Conservation (phyloP, 1,139 yeast species). For the Yamadazyma membranifaciens region DNA sequence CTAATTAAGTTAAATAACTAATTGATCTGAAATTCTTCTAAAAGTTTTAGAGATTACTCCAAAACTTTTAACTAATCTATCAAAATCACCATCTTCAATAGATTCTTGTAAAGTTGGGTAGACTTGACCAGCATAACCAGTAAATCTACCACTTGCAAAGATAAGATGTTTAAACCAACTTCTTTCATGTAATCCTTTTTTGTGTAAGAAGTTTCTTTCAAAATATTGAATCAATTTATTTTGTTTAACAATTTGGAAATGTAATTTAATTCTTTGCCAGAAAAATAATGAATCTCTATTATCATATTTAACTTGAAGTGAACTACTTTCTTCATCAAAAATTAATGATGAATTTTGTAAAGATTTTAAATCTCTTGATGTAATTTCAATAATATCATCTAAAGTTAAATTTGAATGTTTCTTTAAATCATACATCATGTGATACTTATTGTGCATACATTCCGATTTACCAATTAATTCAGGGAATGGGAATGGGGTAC, state of each 20-base stretch:
- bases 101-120: conserved; percentile 82
- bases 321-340: conserved; percentile 37
- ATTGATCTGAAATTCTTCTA: conserved; percentile 21
- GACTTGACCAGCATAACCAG: conserved; percentile 84
- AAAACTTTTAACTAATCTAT: conserved; percentile 56
- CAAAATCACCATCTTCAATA: conserved; percentile 62
- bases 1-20: conserved; percentile 2
- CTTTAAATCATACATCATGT: conserved; percentile 11
- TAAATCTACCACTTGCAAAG: conserved; percentile 79
- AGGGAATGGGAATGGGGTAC: conserved; percentile 21
- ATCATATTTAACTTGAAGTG: conserved; percentile 36
- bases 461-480: conserved; percentile 18
- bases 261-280: conserved; percentile 44
- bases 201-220: conserved; percentile 66
- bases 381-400: conserved; percentile 25
- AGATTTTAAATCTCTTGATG: conserved; percentile 24
- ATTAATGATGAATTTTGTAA: conserved; percentile 25
- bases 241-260: conserved; percentile 31
- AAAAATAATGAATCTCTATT: conserved; percentile 29
- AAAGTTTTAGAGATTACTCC: conserved; percentile 43
- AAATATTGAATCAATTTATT: conserved; percentile 49
- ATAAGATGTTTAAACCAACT: conserved; percentile 87
- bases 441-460: conserved; percentile 13
- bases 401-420: conserved; percentile 22
- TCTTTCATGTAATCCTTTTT: conserved; percentile 63